Evolutionary conservation across 257 asterid genomes (phyloP), one percentile per base, ranked within the genome.

Genomic region (Henckelia pumila): DNA sequence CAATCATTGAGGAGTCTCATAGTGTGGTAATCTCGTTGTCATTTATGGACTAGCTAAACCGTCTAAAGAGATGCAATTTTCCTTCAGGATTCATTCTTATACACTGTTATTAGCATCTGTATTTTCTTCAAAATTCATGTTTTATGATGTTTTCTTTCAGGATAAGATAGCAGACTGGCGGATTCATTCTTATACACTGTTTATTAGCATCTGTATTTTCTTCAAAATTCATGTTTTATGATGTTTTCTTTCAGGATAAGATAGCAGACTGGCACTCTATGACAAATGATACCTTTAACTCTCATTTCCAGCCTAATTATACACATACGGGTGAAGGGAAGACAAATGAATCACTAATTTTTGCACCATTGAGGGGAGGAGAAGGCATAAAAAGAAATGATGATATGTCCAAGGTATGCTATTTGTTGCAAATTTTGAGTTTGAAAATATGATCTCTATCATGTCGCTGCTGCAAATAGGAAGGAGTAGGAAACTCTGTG

Each of bases 1-100:
- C 52, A 69, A 81, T 71, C 77, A 59, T 61, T 64, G 74, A 59
- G 63, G 86, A 82, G 61, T 64, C 78, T 17, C 49, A 14, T 61
- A 26, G 65, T 56, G 49, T 59, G 95, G 98, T 89, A 82, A 40
- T 40, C 50, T 40, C 50, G 13, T 40, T 40, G 22, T 65, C 26
- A 21, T 70, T 56, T 71, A 6, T 44, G 58, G 55, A 67, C 62
- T 61, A 67, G 25, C 50, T 17, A 55, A n/a, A 68, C 33, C 8
- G 29, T 59, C 67, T 64, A 53, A 47, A 63, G 40, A 67, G 64
- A 55, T 22, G 32, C 14, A 61, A 49, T 60, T 37, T 63, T 56
- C 50, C 20, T 61, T 67, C 30, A 40, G n/a, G 50, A 13, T 56
- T 21, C 17, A 26, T 68, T 52, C 63, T 24, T 70, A 5, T 58